Conservation (phyloP, 176 grass and related monocot species). For the Carex myosuroides region DNA sequence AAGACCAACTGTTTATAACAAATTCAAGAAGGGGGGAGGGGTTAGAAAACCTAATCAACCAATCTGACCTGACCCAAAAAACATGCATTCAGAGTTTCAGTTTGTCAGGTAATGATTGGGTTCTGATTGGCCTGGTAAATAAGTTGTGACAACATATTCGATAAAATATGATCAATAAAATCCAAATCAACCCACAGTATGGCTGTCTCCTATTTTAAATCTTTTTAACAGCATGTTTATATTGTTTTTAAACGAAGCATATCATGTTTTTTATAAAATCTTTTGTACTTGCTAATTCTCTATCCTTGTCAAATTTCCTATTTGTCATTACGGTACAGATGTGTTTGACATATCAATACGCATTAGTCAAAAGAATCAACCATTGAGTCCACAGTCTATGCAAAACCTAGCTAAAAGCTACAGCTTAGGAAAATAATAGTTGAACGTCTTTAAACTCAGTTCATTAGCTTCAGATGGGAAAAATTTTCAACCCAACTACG, state of each 20-base stretch:
- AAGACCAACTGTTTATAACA: neutral
- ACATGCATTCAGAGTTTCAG: neutral
- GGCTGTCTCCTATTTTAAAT: neutral
- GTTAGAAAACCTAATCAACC: neutral
- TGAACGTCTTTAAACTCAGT: neutral
- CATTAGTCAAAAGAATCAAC: neutral
- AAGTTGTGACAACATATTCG: neutral
- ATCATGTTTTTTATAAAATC: neutral
- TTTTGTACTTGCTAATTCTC: neutral
- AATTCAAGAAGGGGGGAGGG: neutral
- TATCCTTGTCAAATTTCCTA: neutral
- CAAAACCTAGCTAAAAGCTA: neutral
- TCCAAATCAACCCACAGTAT: neutral
- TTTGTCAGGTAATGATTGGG: neutral
- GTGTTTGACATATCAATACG: neutral
- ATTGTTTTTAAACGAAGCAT: neutral
- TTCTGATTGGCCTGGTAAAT: neutral
- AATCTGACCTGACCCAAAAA: neutral
- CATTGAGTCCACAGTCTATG: neutral
- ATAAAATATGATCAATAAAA: neutral
- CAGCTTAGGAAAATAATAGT: neutral
- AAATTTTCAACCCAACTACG: neutral
- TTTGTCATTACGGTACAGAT: neutral
- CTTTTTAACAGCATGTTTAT: neutral
- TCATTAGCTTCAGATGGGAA: neutral